A percentile compares a stretch with the other conserved stretches of the same genome.
These are phyloP conservation scores for Neurospora sp. DNA, from an alignment of 495 filamentous ascomycete genomes.

Conservation along the genomic window DNA sequence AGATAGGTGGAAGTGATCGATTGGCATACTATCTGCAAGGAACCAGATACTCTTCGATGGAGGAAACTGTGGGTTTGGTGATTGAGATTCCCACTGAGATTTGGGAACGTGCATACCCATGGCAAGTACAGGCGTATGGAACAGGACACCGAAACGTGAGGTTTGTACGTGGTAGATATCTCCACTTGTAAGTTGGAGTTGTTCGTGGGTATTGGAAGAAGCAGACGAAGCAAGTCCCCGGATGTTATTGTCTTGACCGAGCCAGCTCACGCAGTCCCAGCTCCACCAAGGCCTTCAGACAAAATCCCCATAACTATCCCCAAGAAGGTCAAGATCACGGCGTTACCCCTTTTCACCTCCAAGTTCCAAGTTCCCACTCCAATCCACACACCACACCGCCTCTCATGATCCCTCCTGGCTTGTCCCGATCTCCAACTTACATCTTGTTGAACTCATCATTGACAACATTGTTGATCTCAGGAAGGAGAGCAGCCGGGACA, in stretches of 20 bases:
- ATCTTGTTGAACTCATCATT: conserved; percentile 26
- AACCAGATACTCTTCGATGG: background rate
- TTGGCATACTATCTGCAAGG: background rate
- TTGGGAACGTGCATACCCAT: too few species aligned
- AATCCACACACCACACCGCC: background rate
- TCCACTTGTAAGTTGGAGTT: background rate
- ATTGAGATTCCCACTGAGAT: too few species aligned
- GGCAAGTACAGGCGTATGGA: background rate
- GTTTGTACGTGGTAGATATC: background rate
- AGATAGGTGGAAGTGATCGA: background rate
- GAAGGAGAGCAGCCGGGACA: conserved; percentile 14
- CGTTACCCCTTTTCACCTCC: background rate
- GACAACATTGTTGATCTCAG: conserved; percentile 23
- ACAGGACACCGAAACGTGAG: background rate
- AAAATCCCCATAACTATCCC: background rate
- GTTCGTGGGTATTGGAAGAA: background rate
- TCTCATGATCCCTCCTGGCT: background rate
- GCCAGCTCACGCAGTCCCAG: background rate
- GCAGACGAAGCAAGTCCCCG: background rate
- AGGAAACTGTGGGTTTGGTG: too few species aligned
- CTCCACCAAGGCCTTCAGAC: background rate
- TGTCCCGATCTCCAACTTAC: background rate
- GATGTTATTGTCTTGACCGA: background rate
- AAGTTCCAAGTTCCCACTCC: background rate
- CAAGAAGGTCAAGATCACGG: background rate